Percentiles rank a stretch among this genome's conserved stretches.
Evolutionary conservation across 305 asterid species (phyloP).

Genomic region (Stenogyne calaminthoides): DNA sequence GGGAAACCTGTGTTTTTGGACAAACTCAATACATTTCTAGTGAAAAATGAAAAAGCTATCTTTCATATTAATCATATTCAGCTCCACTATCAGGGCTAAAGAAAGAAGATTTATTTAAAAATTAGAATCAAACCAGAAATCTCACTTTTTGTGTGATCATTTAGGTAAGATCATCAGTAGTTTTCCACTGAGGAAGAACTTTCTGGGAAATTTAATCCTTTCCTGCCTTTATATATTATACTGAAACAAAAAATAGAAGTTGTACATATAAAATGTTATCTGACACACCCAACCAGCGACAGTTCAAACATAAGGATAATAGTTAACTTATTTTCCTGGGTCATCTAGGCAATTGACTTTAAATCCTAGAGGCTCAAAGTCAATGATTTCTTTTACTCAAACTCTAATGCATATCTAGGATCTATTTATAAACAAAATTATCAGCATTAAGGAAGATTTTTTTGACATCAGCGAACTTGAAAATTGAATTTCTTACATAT

Average conservation of each 20-base stretch:
- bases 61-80: neutral
- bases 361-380: no score
- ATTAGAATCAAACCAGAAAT: neutral
- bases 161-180: neutral
- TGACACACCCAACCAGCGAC: neutral
- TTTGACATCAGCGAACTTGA: neutral
- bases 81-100: conserved; percentile 5
- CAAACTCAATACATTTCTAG: neutral
- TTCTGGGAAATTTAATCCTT: neutral
- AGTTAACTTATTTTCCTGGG: neutral
- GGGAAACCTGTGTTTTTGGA: neutral
- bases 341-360: neutral
- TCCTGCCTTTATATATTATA: neutral
- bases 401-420: neutral
- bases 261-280: neutral
- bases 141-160: neutral
- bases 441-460: neutral
- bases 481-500: neutral
- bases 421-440: neutral
- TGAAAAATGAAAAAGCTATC: neutral
- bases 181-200: conserved; percentile 1
- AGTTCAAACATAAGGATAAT: neutral
- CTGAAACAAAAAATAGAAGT: neutral
- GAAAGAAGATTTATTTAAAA: conserved; percentile 17
- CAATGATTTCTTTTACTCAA: no score